Base-by-base conservation (phyloP, 164 flowering plant genomes). In the Akebia trifoliata region DNA sequence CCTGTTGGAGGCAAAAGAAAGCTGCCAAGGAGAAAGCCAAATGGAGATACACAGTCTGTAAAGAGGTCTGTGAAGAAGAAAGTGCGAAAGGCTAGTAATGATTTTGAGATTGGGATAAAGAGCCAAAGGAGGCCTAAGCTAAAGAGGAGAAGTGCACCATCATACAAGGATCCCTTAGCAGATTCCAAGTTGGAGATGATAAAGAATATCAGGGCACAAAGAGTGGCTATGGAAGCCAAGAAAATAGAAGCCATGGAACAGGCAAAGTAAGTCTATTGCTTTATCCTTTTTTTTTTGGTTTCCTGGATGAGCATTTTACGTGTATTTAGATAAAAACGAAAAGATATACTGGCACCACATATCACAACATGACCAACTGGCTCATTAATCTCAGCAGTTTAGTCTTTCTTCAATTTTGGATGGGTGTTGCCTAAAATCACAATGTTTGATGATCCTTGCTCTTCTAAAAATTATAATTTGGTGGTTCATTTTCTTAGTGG, bases 121-220 rank as follows among this genome's bases (percentile, higher is more conserved):
- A 66, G 52, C 50, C 64, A 64, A 59, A 39, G 44, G 15, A 49
- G 21, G 37, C 3, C 72, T 7, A 68, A 46, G 63, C 15, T 47
- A 28, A 79, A 59, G 72, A 81, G 46, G 57, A 71, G 64, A 8
- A 73, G 57, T 6, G 52, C 54, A 22, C 89, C 95, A 1, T 36
- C 50, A 11, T 93, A 74, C 65, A 83, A 80, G 68, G 99, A 93
- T 75, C 97, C 97, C 56, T 66, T 79, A 56, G 83, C 83, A 15
- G 77, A 69, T 64, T 70, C 80, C 43, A 93, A 93, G 70, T 66
- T 90, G 64, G 86, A 87, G 72, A 86, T 93, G 97, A 76, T 93
- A 62, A 90, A 81, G 74, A 81, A 72, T 60, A 93, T 90, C 52
- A 78, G 97, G 71, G 83, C 87, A 15, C 70, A 86, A 65, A 80